Evolutionary conservation across 2,329 filamentous ascomycete genomes (phyloP).

Genomic region (Phaeophleospora eucalypticola): DNA sequence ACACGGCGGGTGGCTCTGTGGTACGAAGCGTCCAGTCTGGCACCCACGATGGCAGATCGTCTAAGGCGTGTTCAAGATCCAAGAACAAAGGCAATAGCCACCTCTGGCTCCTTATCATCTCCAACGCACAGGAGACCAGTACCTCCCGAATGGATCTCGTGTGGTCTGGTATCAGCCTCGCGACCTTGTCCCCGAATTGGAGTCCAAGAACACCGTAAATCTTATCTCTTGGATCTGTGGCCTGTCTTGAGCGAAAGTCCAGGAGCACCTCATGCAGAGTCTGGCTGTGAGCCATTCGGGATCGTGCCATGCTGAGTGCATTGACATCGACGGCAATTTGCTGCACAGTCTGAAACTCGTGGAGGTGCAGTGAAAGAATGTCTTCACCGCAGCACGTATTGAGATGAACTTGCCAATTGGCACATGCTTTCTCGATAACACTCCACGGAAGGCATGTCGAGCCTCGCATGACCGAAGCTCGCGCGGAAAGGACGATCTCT

Average conservation of each 20-base stretch:
- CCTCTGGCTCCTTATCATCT: neutral
- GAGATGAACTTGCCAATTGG: neutral
- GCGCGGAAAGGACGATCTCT: neutral
- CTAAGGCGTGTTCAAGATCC: slow-evolving; percentile 1
- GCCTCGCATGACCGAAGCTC: neutral
- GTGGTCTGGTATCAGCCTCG: slow-evolving; percentile 4
- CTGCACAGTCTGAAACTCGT: neutral
- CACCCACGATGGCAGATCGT: slow-evolving; percentile 5
- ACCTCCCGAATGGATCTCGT: neutral
- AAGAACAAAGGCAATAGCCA: slow-evolving; percentile 3
- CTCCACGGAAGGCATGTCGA: neutral
- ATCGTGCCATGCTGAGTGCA: neutral
- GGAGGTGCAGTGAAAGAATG: neutral
- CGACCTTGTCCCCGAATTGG: neutral
- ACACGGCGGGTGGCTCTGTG: neutral
- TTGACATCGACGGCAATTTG: neutral
- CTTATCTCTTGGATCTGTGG: slow-evolving; percentile 7
- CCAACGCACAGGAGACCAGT: neutral
- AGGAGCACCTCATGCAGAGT: neutral
- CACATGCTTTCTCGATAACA: neutral
- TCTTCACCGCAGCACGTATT: neutral
- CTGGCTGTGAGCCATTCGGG: neutral
- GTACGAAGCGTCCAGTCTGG: slow-evolving; percentile 7
- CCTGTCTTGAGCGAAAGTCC: neutral
- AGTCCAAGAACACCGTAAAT: slow-evolving; percentile 8